Evolutionary conservation across 2,329 filamentous ascomycete genomes (phyloP).

Genomic region (Aspergillus brunneoviolaceus): DNA sequence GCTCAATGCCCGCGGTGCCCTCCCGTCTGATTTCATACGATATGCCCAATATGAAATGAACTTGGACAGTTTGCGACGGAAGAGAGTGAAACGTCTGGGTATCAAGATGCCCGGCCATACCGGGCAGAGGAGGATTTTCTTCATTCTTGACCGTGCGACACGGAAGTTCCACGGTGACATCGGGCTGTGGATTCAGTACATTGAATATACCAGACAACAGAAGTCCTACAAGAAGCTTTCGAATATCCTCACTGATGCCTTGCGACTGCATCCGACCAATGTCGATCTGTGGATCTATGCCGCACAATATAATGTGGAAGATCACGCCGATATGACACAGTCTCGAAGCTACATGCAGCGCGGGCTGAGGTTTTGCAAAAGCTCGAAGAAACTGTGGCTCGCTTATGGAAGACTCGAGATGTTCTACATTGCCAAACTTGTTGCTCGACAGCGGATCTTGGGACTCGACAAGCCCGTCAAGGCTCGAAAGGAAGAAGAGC

Average conservation of each 20-base stretch:
- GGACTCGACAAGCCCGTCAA: slow-evolving; percentile 55
- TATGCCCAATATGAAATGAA: slow-evolving; percentile 75
- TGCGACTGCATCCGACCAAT: slow-evolving; percentile 83
- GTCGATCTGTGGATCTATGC: slow-evolving; percentile 80
- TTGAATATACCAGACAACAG: slow-evolving; percentile 72
- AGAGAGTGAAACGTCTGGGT: slow-evolving; percentile 77
- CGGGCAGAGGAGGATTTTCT: slow-evolving; percentile 80
- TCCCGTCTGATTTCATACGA: slow-evolving; percentile 74
- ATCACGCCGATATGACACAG: slow-evolving; percentile 80
- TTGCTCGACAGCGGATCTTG: slow-evolving; percentile 67
- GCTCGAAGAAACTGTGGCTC: slow-evolving; percentile 72
- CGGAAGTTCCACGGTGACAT: slow-evolving; percentile 79
- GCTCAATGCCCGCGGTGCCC: slow-evolving; percentile 76
- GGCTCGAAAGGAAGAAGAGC: slow-evolving; percentile 40
- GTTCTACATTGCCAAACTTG: slow-evolving; percentile 83
- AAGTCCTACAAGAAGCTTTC: slow-evolving; percentile 62
- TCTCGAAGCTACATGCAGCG: slow-evolving; percentile 85
- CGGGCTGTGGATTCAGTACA: slow-evolving; percentile 84
- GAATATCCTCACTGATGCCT: slow-evolving; percentile 63
- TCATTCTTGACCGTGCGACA: slow-evolving; percentile 83
- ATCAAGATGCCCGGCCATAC: slow-evolving; percentile 70
- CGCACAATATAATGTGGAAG: slow-evolving; percentile 74
- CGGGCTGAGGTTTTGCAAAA: slow-evolving; percentile 84
- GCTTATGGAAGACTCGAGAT: slow-evolving; percentile 91
- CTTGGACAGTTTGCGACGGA: slow-evolving; percentile 71